Base-by-base conservation (phyloP, 768 basidiomycete genomes). In the Lentinula aciculospora region DNA sequence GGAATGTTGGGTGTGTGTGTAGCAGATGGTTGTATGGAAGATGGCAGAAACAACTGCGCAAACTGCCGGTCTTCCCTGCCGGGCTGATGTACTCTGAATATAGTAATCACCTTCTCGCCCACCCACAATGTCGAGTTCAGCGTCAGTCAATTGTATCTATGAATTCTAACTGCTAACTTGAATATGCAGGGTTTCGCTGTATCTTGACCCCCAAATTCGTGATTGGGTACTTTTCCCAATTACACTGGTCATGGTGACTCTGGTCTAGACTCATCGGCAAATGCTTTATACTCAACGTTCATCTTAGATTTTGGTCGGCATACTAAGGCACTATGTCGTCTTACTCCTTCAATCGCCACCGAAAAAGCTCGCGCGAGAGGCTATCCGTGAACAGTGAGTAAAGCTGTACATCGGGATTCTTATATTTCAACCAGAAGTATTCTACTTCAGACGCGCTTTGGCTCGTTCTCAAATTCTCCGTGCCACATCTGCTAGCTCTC, bases 221-320 rank as follows among this genome's bases (percentile, higher is more conserved):
- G 93, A 90, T 68, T 92, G 88, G 89, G 86, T 98, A 44, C 74
- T 98, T 58, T 94, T 98, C 74, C 95, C 95, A 54, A 97, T 98
- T 73, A 98, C 94, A 53, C 77, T 97, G 61, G 94, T 98, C 68
- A 97, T 97, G 94, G 95, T 92, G 61, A 65, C 83, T 54, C 56
- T 9, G 42, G 49, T 47, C 17, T 60, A 34, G 59, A n/a, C 19
- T 36, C 27, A 27, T 45, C 25, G 50, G 23, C 3, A 28, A 17
- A 19, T 36, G 19, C 39, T 39, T 53, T 54, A 15, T 42, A 45
- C 49, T 29, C 45, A 44, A 46, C 19, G 1, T 56, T 31, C 23
- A 21, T 25, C 10, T 50, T 65, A 96, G 94, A 90, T 97, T 64
- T 78, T 97, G 47, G 94, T 97, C 39, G 96, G 97, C 27, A 79